phyloP scores from a whole-genome alignment of 2,329 filamentous ascomycete genomes.

The Claviceps capensis region DNA sequence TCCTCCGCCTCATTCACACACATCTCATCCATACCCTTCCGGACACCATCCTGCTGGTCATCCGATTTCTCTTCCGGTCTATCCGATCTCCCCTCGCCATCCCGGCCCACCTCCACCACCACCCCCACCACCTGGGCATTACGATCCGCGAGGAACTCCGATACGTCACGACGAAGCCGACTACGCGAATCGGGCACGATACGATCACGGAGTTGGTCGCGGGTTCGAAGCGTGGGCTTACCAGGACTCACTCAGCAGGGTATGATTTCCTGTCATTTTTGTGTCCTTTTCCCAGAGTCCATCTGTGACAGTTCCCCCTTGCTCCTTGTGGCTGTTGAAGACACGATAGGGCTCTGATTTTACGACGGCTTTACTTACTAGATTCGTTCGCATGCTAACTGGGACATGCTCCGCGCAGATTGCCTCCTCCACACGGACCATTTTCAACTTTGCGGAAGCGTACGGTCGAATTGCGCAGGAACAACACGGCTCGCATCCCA shows the following conservation, averaged over 20 bases:
- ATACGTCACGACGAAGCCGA: conserved; percentile 31
- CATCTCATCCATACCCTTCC: conserved; percentile 27
- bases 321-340: too few species aligned
- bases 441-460: conserved; percentile 43
- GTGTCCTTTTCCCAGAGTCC: background rate
- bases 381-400: too few species aligned
- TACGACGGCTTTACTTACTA: too few species aligned
- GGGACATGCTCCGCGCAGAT: conserved; percentile 24
- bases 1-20: conserved; percentile 19
- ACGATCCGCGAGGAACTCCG: conserved; percentile 30
- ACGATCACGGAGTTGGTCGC: conserved; percentile 31
- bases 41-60: conserved; percentile 32
- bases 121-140: conserved; percentile 25
- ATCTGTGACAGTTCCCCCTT: background rate
- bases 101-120: conserved; percentile 22
- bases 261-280: background rate
- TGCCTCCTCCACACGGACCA: conserved; percentile 34
- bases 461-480: conserved; percentile 41
- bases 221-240: conserved; percentile 42
- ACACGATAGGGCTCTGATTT: too few species aligned
- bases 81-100: conserved; percentile 39
- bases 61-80: conserved; percentile 30
- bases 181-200: conserved; percentile 27
- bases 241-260: conserved; percentile 35
- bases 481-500: conserved; percentile 38